These are phyloP conservation scores for Schwanniomyces vanrijiae DNA, from an alignment of 805 yeast species.

Conservation along the genomic window DNA sequence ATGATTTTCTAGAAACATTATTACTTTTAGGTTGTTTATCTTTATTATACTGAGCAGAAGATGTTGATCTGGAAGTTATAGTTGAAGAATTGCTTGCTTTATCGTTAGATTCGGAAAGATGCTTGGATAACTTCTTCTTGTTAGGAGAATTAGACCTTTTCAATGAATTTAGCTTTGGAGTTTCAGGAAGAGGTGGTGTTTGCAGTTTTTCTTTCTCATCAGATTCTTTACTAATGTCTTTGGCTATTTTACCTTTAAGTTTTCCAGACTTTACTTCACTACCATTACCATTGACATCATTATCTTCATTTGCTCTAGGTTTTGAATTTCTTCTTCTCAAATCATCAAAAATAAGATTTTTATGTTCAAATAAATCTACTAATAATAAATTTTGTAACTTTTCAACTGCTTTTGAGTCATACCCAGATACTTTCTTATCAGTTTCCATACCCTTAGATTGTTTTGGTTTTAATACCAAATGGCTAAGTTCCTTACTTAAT, in stretches of 20 bases:
- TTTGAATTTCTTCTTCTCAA: conserved; percentile 42
- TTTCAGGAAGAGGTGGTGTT: conserved; percentile 11
- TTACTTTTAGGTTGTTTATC: neutral
- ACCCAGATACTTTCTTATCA: neutral
- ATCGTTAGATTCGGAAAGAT: neutral
- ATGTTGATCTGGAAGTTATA: neutral
- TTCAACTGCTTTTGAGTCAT: conserved; percentile 4
- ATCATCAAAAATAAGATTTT: conserved; percentile 64
- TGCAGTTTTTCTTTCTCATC: neutral
- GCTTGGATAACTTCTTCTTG: conserved; percentile 28
- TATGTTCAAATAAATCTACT: conserved; percentile 59
- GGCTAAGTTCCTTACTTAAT: conserved; percentile 68
- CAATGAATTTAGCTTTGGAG: conserved; percentile 15
- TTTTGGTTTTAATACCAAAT: conserved; percentile 57
- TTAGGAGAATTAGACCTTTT: conserved; percentile 41
- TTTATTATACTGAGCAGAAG: neutral
- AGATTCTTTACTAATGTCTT: neutral
- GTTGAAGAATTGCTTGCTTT: neutral
- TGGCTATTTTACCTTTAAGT: conserved; percentile 17
- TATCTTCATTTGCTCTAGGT: conserved; percentile 7
- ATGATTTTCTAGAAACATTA: neutral
- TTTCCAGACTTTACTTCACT: neutral
- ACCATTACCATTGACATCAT: neutral
- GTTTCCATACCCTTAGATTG: neutral
- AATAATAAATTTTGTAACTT: conserved; percentile 51